These are phyloP conservation scores for Leucosporidium yakuticum DNA, from an alignment of 768 basidiomycete genomes.

Conservation along the genomic window DNA sequence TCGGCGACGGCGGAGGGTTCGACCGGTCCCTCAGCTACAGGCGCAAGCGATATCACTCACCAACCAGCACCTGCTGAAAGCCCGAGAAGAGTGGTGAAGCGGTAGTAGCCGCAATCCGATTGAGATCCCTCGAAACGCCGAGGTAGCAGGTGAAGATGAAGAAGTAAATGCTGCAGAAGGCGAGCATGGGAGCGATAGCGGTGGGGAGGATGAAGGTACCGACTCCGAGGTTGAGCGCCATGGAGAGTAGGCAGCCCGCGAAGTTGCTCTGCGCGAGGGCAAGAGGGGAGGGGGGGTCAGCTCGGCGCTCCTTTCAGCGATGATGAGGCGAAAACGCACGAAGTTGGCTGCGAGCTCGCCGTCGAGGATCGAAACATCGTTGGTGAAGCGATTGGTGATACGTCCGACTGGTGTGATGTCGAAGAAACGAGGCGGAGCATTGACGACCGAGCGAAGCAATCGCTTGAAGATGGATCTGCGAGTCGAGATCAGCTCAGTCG, in stretches of 20 bases:
- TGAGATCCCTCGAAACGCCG: constrained; percentile 58
- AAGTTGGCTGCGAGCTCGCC: constrained; percentile 16
- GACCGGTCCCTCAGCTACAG: too few species aligned
- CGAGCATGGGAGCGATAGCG: constrained; percentile 59
- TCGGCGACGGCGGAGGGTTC: not conserved
- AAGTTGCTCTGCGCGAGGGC: constrained; percentile 8
- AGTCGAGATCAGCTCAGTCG: not conserved
- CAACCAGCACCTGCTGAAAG: constrained; percentile 47
- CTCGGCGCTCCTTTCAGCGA: not conserved
- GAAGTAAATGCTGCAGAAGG: constrained; percentile 64
- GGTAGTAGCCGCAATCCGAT: constrained; percentile 45
- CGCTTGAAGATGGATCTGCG: constrained; percentile 49
- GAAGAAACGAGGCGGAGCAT: constrained; percentile 64
- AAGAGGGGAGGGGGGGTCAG: not conserved
- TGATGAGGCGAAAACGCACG: not conserved
- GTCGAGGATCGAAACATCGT: constrained; percentile 48
- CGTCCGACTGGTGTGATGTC: constrained; percentile 69
- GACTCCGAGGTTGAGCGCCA: constrained; percentile 58
- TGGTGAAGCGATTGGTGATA: constrained; percentile 70
- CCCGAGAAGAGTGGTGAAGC: constrained; percentile 45
- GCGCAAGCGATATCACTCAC: not conserved
- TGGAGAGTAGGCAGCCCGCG: not conserved
- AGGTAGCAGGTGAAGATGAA: constrained; percentile 60
- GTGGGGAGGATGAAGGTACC: constrained; percentile 59
- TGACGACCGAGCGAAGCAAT: constrained; percentile 54